phyloP scores from a whole-genome alignment of 148 eudicot species.

The Selenicereus undatus region DNA sequence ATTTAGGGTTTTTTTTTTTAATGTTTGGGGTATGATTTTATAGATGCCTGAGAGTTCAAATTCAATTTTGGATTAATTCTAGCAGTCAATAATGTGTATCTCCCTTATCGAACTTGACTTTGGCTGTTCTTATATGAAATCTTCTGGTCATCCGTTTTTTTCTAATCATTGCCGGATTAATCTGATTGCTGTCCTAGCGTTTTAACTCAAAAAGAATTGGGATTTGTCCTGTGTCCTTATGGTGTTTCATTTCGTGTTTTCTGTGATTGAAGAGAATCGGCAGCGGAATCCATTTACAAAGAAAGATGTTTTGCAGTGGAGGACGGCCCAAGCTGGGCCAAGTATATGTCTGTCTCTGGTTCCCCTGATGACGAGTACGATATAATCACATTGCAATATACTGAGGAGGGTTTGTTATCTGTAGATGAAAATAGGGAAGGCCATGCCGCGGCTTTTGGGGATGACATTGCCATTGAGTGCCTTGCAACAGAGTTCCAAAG shows the following conservation, averaged over 20 bases:
- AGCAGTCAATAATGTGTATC: no score
- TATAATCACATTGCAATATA: slow-evolving; percentile 86
- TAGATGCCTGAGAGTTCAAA: no score
- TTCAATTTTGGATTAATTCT: no score
- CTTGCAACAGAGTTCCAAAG: slow-evolving; percentile 83
- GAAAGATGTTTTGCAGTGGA: slow-evolving; percentile 87
- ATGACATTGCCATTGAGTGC: slow-evolving; percentile 92
- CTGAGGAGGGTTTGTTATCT: slow-evolving; percentile 84
- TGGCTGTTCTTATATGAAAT: no score
- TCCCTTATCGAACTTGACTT: no score
- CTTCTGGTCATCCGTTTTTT: no score
- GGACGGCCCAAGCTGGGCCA: slow-evolving; percentile 85
- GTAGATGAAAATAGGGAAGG: slow-evolving; percentile 90
- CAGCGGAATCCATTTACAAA: slow-evolving; percentile 88
- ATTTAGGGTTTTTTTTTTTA: no score
- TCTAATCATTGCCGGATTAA: no score
- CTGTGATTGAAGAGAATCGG: slow-evolving; percentile 62
- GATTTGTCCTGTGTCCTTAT: slow-evolving; percentile 7
- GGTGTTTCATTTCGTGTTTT: slow-evolving; percentile 24
- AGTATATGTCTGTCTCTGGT: slow-evolving; percentile 95
- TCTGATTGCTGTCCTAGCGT: neutral
- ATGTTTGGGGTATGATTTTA: no score
- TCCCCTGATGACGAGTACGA: slow-evolving; percentile 80
- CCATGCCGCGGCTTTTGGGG: slow-evolving; percentile 90
- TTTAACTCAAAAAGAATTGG: neutral